Base-by-base conservation (phyloP, 2,329 filamentous ascomycete species). In the Fusarium sp. region DNA sequence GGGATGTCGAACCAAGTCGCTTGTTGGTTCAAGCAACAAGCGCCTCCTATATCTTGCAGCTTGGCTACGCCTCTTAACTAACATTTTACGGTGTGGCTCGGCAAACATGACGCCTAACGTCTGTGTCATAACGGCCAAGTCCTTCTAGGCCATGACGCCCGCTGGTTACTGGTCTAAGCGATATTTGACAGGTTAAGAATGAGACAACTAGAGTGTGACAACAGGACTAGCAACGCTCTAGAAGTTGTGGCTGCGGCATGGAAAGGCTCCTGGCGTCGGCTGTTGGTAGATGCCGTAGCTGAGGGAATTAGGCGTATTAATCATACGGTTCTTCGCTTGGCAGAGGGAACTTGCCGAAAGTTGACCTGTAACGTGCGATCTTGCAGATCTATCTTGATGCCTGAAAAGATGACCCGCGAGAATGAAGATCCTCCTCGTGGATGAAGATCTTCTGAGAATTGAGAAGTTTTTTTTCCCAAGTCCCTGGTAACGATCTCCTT, bases 361-460 rank as follows among this genome's bases (percentile, higher is more conserved):
- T 42, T 42, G 32, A 20, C 8, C 24, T 52, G 32, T 40, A 40
- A 15, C 6, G 2, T 27, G 11, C 32, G 49, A 52, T 52, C 49
- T 52, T 52, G 49, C 32, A 27, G 49, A 52, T 52, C 49, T 15
- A 40, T 42, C 32, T n/a, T 16, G n/a, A n/a, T 40, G 25, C 27
- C 27, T 5, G 27, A 29, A 29, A 29, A 11, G 10, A 29, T 29
- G 27, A 29, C 27, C 27, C 27, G 12, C 27, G 27, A 29, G 27
- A 38, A 34, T 38, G 34, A 38, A 15, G 2, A 8, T 34, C 3
- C 27, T 52, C 18, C 18, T 20, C 22, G 9, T 40, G 8, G 15
- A n/a, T 20, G 49, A 52, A 52, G 49, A 52, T 52, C 49, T 52
- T 52, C 16, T 40, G 20, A 27, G 32, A 52, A 52, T 27, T 52